Base-by-base conservation (phyloP, 2,329 filamentous ascomycete species). In the Colletotrichum siamense region DNA sequence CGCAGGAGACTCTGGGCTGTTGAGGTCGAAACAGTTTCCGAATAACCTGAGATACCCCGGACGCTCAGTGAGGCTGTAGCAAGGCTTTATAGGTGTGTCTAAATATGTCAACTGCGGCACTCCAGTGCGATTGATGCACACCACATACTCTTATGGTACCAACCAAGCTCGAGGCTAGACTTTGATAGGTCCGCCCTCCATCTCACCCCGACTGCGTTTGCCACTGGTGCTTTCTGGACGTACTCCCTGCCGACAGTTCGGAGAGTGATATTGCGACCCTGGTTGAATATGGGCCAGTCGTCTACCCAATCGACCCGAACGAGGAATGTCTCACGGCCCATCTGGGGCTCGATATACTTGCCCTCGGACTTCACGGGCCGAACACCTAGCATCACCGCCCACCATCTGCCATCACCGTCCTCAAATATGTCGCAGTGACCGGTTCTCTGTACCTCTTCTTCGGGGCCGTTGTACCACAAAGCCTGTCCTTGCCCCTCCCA, bases 271-370 rank as follows among this genome's bases (percentile, higher is more conserved):
- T 87, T 87, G 15, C 83, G 83, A 0, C 88, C 87, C 0, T 83
- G 80, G 69, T 90, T 90, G 74, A 91, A 86, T 1, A 90, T 79
- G 0, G 89, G 89, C 89, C 89, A 91, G 75, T 88, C 86, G 57
- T 90, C 82, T 10, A 85, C 80, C 89, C 89, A 91, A 8, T 86
- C 83, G 0, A 90, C 84, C 1, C 85, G 85, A 15, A 89, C 85
- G 1, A 91, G 79, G 71, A 91, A 90, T 0, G 88, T 88, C 78
- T 91, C 89, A 18, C 75, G 75, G 85, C 87, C 87, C 70, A 89
- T 82, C 15, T 87, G 85, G 13, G 87, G 88, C 52, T 85, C 83
- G 28, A 86, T 76, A 80, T 83, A 86, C 18, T 62, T 72, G 3
- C 77, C 79, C 8, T 77, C 78, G 12, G 75, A 79, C 76, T 70